These are phyloP conservation scores for Discostella stelligera DNA, from an alignment of 352 stramenopile species.

Conservation along the genomic window DNA sequence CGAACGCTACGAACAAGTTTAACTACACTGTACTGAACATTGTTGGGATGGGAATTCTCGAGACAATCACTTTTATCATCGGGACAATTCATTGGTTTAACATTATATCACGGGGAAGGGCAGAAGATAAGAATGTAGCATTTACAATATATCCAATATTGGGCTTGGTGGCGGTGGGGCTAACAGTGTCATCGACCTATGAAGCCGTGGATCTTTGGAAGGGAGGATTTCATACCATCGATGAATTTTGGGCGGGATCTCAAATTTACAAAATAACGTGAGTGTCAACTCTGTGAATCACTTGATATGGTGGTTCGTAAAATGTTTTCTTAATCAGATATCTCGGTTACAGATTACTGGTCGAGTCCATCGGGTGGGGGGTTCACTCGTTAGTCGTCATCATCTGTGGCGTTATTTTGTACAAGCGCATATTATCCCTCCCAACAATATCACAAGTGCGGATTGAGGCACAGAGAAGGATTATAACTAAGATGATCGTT, in stretches of 20 bases:
- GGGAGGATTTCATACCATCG: slow-evolving; percentile 16
- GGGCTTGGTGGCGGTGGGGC: slow-evolving; percentile 18
- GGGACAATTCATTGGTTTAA: slow-evolving; percentile 63
- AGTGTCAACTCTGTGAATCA: background rate
- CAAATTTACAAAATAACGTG: slow-evolving; percentile 34
- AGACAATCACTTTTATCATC: slow-evolving; percentile 55
- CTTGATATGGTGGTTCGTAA: background rate
- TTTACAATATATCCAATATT: slow-evolving; percentile 40
- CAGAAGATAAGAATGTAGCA: slow-evolving; percentile 19
- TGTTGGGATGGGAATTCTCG: slow-evolving; percentile 54
- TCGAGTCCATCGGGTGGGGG: slow-evolving; percentile 52
- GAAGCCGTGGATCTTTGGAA: slow-evolving; percentile 37
- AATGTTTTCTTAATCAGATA: background rate
- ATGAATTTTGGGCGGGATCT: slow-evolving; percentile 37
- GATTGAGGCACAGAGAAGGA: slow-evolving; percentile 24
- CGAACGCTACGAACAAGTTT: slow-evolving; percentile 36
- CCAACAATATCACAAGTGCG: slow-evolving; percentile 42
- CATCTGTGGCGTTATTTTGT: slow-evolving; percentile 44
- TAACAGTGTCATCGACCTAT: slow-evolving; percentile 30
- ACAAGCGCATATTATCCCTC: slow-evolving; percentile 34
- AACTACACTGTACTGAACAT: slow-evolving; percentile 64
- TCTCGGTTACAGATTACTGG: slow-evolving; percentile 19
- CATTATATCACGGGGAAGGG: slow-evolving; percentile 32
- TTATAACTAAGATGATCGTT: slow-evolving; percentile 57
- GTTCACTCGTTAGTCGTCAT: slow-evolving; percentile 49